A percentile compares a stretch with the other conserved stretches of the same genome.
Evolutionary conservation across 2,329 filamentous ascomycete species (phyloP).

Genomic region (Apiospora kogelbergensis): DNA sequence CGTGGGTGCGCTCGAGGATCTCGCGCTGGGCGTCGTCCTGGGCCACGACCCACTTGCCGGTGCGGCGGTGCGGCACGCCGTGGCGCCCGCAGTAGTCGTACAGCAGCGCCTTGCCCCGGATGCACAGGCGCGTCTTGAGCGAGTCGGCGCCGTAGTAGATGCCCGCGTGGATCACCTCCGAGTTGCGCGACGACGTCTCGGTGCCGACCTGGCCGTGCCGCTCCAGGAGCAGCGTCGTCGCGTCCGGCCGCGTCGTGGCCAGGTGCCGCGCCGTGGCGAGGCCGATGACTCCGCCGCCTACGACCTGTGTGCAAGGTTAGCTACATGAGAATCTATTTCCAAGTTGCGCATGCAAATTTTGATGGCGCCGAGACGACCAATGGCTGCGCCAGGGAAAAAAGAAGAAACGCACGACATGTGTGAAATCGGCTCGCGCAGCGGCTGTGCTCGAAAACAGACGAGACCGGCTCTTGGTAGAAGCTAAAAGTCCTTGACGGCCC

Average conservation of each 20-base stretch:
- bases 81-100: conserved; percentile 74
- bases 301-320: conserved; percentile 39
- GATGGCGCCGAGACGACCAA: too few relatives aligned
- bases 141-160: conserved; percentile 79
- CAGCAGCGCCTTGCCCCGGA: conserved; percentile 72
- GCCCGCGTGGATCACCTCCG: conserved; percentile 94
- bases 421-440: conserved; percentile 31
- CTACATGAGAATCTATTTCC: too few relatives aligned
- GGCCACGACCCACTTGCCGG: conserved; percentile 93
- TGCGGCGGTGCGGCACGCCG: conserved; percentile 69
- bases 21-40: conserved; percentile 71
- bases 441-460: conserved; percentile 30
- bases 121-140: conserved; percentile 82
- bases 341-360: too few relatives aligned
- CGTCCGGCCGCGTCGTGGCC: conserved; percentile 56
- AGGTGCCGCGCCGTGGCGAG: conserved; percentile 76
- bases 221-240: conserved; percentile 77
- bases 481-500: conserved; percentile 10
- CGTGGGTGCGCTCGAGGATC: conserved; percentile 55
- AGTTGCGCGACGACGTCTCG: conserved; percentile 88
- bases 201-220: conserved; percentile 73
- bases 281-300: conserved; percentile 69
- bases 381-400: too few relatives aligned
- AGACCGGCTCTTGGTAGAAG: not conserved
- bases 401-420: conserved; percentile 33